Base-by-base conservation (phyloP, 257 asterid genomes). In the Nicotiana otophora region DNA sequence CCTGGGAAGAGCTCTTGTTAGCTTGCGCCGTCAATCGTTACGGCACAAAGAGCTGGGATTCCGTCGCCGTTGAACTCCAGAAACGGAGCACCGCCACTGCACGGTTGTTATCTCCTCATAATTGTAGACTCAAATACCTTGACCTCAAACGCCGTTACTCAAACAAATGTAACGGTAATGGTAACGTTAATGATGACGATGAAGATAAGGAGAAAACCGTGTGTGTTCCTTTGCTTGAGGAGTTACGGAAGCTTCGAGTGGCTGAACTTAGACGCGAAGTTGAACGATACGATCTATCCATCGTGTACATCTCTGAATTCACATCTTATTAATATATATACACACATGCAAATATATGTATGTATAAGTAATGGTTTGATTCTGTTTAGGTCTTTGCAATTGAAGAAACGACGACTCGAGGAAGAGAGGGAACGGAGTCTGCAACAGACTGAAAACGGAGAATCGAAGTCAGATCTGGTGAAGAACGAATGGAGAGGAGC, bases 11-110 rank as follows among this genome's bases (percentile, higher is more conserved):
- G 82, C 93, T 93, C 16, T 88, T 93, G 67, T 93, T 93, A 46
- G 96, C 96, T 81, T 90, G 88, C 88, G 97, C 97, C 90, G 97
- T 93, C 88, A 91, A 91, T 86, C 96, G 96, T 72, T 85, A 93
- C 90, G 97, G 97, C 42, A 86, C 90, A 85, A 91, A 61, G 85
- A 84, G 89, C 30, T 93, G 97, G 97, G 92, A 89, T 26, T 91
- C 92, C 58, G 87, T 93, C 86, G 94, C 97, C 14, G 75, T 87
- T 9, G 97, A 93, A 78, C 92, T 93, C 48, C 92, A 86, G 85
- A 91, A 90, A 30, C 84, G 94, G 86, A 86, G 81, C 46, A 84
- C 90, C 53, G 86, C 85, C 85, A 83, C 93, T 12, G 83, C 68
- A 39, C 83, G 83, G 15, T 20, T 83, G 28, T 81, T 90, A 84